Evolutionary conservation across 1,284 basidiomycete genomes (phyloP), one percentile per base, ranked within the genome.

Genomic region (Ustilago bromivora): DNA sequence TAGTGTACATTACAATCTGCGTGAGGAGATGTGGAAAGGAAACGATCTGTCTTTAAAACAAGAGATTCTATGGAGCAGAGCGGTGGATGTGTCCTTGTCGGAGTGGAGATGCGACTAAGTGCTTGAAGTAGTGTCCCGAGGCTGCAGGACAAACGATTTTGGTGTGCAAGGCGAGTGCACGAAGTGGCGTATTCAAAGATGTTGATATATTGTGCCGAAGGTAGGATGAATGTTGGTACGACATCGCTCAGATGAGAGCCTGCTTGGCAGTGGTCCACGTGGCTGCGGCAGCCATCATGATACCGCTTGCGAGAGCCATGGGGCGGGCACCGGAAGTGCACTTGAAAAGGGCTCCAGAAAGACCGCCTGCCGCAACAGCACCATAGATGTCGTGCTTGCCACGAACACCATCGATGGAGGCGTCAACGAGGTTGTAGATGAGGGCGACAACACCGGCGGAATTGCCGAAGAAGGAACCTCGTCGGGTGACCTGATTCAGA

Each of bases 381-480:
- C 95, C 95, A 78, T 90, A 89, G 58, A 91, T 91, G 87, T 99
- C 97, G 87, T 99, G 96, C 87, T 93, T 91, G 76, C 95, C 95
- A 83, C 97, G 91, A 82, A 92, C 88, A 63, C 90, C 89, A 88
- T 98, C 97, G 82, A 99, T 93, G 63, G 92, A 91, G 66, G 96
- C 97, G 89, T 98, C 98, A 87, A 96, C 90, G 75, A 92, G 91
- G 88, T 99, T 99, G 89, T 99, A 99, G 80, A 94, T 91, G 85
- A 99, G 91, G 66, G 96, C 96, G 79, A 99, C 89, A 75, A 98
- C 94, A 87, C 97, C 97, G 86, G 96, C 94, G 85, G 94, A 98
- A 89, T 99, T 99, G 84, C 96, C 97, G 87, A 98, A 92, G 88
- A 98, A 98, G 60, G 93, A 96, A 52, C 97, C 97, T 88, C 97